Evolutionary conservation across 2,329 filamentous ascomycete genomes (phyloP), one percentile per base, ranked within the genome.

Genomic region (Blastomyces gilchristii): DNA sequence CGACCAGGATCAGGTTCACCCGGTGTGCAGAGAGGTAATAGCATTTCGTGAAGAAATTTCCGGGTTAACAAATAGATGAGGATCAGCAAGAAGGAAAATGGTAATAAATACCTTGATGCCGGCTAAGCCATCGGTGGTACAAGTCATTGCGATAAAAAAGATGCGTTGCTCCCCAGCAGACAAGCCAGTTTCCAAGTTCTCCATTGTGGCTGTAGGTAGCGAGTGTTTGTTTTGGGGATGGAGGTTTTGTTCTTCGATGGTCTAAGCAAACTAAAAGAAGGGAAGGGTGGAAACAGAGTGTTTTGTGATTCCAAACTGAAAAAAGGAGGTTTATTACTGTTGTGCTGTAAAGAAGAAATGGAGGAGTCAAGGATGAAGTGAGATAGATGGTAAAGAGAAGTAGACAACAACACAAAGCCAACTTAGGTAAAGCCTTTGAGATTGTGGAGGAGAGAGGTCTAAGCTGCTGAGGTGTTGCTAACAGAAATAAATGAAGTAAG

Each of bases 141-240:
- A 65, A 54, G 67, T 60, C 60, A 63, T 60, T 22, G 63, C 64
- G n/a, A 67, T 63, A 41, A 65, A 63, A 43, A 70, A 65, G 53
- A 70, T 64, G 22, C 69, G 65, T 58, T 66, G 64, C 54, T 72
- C 70, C 58, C 69, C 65, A 54, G 66, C 47, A 63, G 64, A 67
- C 57, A 72, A 62, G 39, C 22, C 49, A 7, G 28, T 45, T n/a
- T 45, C 43, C 28, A 43, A 28, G n/a, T 16, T 16, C 9, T 67
- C 65, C 67, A 68, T 67, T 18, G 5, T 22, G 37, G 16, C 62
- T n/a, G 7, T 25, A 31, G 37, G n/a, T 41, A 59, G 52, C 43
- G 54, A 49, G 58, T 60, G 56, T 50, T 59, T 28, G 37, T 41
- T 63, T 43, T 34, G 52, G 50, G 59, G 34, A 52, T n/a, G 28